These are phyloP conservation scores for Ganoderma lingzhi DNA, from an alignment of 1,284 basidiomycete genomes.

Conservation along the genomic window DNA sequence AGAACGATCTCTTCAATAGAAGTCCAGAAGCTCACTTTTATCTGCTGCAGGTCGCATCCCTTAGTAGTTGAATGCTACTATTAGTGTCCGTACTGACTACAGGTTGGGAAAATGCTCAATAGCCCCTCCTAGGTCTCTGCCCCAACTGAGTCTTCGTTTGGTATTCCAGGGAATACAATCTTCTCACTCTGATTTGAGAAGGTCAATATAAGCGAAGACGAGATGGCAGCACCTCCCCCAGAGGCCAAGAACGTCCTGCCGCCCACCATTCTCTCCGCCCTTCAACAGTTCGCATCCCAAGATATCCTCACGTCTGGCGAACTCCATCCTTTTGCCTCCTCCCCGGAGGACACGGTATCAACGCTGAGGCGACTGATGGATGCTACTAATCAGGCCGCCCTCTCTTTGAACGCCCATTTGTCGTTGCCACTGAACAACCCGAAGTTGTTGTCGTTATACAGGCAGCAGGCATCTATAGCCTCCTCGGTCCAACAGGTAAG, in stretches of 20 bases:
- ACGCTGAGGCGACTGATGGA: conserved; percentile 58
- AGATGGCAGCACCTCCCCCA: conserved; percentile 11
- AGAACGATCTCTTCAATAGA: neutral
- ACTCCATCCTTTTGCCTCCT: conserved; percentile 35
- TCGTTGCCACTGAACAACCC: conserved; percentile 61
- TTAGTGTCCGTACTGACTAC: neutral
- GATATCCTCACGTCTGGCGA: conserved; percentile 22
- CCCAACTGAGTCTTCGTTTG: neutral
- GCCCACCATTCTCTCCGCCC: conserved; percentile 26
- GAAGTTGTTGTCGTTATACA: conserved; percentile 70
- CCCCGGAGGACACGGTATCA: conserved; percentile 30
- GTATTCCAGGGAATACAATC: neutral
- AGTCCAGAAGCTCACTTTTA: neutral
- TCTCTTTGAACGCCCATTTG: conserved; percentile 60
- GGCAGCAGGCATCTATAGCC: conserved; percentile 65
- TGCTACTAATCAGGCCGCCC: conserved; percentile 57
- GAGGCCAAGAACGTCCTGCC: conserved; percentile 11
- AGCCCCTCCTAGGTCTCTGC: neutral
- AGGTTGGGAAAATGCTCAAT: neutral
- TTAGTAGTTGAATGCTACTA: neutral
- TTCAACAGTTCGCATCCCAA: conserved; percentile 32
- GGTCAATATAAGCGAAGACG: neutral
- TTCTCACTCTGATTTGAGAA: neutral
- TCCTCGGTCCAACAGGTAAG: conserved; percentile 59
- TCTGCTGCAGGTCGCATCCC: neutral